Percentiles rank a stretch among this genome's conserved stretches.
These are phyloP conservation scores for Globisporangium cystogenes DNA, from an alignment of 352 stramenopile species.

Conservation along the genomic window DNA sequence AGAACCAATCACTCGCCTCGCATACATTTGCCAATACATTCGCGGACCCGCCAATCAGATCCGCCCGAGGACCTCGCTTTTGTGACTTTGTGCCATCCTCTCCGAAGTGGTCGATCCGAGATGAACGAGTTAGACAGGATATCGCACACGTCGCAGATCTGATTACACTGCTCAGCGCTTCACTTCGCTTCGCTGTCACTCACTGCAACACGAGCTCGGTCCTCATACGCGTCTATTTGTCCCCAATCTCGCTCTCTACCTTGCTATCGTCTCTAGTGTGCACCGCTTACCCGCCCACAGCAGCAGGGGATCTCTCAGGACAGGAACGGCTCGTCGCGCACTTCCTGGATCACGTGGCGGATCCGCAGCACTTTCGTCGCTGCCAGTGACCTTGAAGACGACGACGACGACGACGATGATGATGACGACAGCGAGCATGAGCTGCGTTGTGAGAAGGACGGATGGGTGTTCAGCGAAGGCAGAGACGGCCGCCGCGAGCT, in stretches of 20 bases:
- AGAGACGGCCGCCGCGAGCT: constrained; percentile 1
- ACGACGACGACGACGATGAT: constrained; percentile 3
- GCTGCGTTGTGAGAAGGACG: neutral
- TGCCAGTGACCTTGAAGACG: constrained; percentile 6
- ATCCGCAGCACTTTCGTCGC: constrained; percentile 60
- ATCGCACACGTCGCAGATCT: constrained; percentile 13
- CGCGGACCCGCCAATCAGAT: constrained; percentile 30
- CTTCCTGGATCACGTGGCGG: constrained; percentile 61
- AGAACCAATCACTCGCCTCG: constrained; percentile 77
- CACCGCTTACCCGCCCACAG: too few relatives aligned
- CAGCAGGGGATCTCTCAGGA: constrained; percentile 4
- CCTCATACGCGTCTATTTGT: neutral
- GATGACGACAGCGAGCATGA: neutral
- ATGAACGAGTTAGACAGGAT: neutral
- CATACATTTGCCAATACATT: constrained; percentile 50
- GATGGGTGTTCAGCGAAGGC: constrained; percentile 5
- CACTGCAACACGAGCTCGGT: neutral
- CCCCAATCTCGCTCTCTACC: neutral
- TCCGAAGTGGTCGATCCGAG: neutral
- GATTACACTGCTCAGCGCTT: neutral
- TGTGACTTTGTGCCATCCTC: constrained; percentile 6
- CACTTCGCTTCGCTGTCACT: neutral
- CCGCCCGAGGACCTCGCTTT: neutral
- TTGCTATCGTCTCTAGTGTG: too few relatives aligned
- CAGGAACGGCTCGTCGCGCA: constrained; percentile 53